phyloP scores from a whole-genome alignment of 352 stramenopile genomes.

The Phytophthora aleatoria region DNA sequence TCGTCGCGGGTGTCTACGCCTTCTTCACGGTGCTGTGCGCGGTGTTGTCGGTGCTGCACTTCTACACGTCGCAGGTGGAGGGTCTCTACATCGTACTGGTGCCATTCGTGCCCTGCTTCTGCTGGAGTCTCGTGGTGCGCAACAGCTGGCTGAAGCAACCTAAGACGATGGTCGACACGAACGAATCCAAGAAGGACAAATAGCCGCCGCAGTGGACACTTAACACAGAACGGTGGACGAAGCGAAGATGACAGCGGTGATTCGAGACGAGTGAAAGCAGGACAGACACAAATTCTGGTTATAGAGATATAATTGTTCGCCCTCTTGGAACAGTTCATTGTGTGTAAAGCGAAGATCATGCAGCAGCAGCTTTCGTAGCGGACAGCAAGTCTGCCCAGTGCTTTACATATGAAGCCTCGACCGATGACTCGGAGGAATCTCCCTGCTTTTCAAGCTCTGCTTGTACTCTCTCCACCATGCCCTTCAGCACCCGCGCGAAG shows the following conservation, averaged over 20 bases:
- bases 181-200: constrained; percentile 40
- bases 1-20: constrained; percentile 80
- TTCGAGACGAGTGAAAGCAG: background rate
- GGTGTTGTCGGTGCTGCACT: constrained; percentile 64
- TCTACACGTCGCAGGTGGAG: constrained; percentile 68
- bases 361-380: constrained; percentile 12
- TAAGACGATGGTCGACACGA: background rate
- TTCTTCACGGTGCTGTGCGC: constrained; percentile 65
- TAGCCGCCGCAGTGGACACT: constrained; percentile 4
- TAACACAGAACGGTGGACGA: background rate
- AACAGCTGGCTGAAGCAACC: constrained; percentile 63
- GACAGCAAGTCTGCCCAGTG: constrained; percentile 21
- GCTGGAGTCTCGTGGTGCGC: constrained; percentile 86
- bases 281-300: constrained; percentile 16
- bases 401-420: background rate
- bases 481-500: constrained; percentile 24
- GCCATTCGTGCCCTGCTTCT: constrained; percentile 81
- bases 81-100: constrained; percentile 87
- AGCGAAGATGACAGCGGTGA: background rate
- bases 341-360: constrained; percentile 12
- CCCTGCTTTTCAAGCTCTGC: constrained; percentile 12
- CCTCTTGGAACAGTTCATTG: constrained; percentile 1
- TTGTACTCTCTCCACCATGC: constrained; percentile 23
- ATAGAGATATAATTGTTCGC: constrained; percentile 19
- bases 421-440: background rate